Base-by-base conservation (phyloP, 768 basidiomycete species). In the Boletus bicolor region DNA sequence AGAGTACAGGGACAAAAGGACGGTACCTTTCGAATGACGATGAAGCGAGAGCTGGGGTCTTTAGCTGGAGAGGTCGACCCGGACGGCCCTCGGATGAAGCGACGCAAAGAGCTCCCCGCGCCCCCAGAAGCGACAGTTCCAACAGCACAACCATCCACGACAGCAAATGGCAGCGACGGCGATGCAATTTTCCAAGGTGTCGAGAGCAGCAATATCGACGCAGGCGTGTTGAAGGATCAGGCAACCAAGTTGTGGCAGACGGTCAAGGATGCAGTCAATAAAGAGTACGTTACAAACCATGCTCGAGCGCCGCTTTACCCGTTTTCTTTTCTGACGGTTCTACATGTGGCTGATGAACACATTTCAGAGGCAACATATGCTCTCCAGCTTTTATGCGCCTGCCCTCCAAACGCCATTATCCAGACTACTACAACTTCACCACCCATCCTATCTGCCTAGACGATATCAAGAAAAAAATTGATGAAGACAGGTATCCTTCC, bases 401-500 rank as follows among this genome's bases (percentile, higher is more conserved):
- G 60, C 89, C 89, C 19, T 79, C 83, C 43, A 89, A 85, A 72
- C 81, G 84, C 54, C 76, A 77, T 54, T 92, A 90, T 72, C 83
- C 92, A 39, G 93, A 95, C 75, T 98, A 98, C 73, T 97, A 95
- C 72, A 68, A 72, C 24, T 57, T 86, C 60, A 96, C 95, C 67
- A 77, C 84, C 62, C 77, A 82, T 26, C 94, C 95, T 32, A 91
- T 97, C 62, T 86, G 91, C 28, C 77, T 97, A 49, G 89, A 92
- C 43, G 91, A 95, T 60, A 93, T 97, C 75, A 92, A 92, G 79
- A 80, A 82, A 63, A 81, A 83, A 64, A 78, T 94, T 28, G 85
- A 88, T 44, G 73, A 75, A 49, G 75, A 77, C 54, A 66, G 59
- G 12, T 94, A 93, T 64, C 61, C 76, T 14, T 81, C 84, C 12